Evolutionary conservation across 2,329 filamentous ascomycete genomes (phyloP), one percentile per base, ranked within the genome.

Genomic region (Mariannaea elegans): DNA sequence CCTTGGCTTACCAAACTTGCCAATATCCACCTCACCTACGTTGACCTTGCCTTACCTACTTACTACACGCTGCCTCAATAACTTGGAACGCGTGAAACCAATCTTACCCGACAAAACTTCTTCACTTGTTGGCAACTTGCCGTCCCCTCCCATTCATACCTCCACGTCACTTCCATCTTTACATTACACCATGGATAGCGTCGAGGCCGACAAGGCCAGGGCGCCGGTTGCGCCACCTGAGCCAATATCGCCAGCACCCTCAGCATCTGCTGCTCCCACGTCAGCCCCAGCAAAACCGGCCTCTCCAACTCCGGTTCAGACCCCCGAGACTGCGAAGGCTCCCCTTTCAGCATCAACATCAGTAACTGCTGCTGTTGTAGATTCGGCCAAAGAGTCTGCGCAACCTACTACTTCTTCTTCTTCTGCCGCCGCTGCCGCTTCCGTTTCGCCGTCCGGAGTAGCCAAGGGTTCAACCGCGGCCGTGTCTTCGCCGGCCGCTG

Each of bases 221-320:
- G 65, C 61, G 56, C 48, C 63, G 32, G 63, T 64, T 69, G 67
- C 66, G 62, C 65, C 69, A 63, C 57, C 65, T 62, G 65, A 68
- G 57, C 68, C 68, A 63, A 69, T 69, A 64, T 70, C 68, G 50
- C 67, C 68, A 55, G 68, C 65, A 32, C 65, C 66, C 39, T 69
- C 69, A 61, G 62, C 64, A 41, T 54, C 65, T 31, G 57, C 62
- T 56, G 58, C 51, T 61, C 59, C 63, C 42, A 62, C 66, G 55
- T 56, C 62, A 51, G 56, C 62, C 52, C 56, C 63, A 54, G 56
- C 62, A 9, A 62, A 57, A 57, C 56, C 57, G 45, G 61, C 62
- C 52, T 67, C 68, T 55, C 65, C 67, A 53, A 58, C 57, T 52
- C 61, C 56, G 44, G 66, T 58, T 52, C 52, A 62, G 39, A 70